Evolutionary conservation across 192 early-diverging fungal genomes (phyloP).

Genomic region (Umbelopsis isabellina): DNA sequence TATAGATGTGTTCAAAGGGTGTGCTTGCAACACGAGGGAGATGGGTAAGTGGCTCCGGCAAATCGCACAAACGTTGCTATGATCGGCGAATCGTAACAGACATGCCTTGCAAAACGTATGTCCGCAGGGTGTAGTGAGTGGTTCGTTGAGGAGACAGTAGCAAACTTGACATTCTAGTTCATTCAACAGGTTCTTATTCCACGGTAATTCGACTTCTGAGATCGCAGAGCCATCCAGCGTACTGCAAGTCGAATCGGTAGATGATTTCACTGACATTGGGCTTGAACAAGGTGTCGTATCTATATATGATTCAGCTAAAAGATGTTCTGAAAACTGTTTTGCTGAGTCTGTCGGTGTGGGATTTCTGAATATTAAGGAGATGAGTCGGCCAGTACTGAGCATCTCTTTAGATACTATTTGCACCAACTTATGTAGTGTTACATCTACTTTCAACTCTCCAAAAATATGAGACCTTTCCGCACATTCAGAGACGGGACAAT

Average conservation of each 20-base stretch:
- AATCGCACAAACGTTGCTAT: constrained; percentile 46
- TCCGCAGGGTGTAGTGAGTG: constrained; percentile 66
- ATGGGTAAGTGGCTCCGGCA: constrained; percentile 44
- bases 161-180: constrained; percentile 67
- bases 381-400: too few relatives aligned
- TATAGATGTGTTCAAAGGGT: constrained; percentile 41
- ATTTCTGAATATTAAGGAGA: background rate
- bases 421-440: constrained; percentile 19
- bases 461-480: constrained; percentile 19
- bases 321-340: background rate
- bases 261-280: background rate
- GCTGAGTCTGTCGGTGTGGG: background rate
- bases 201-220: background rate
- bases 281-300: constrained; percentile 21
- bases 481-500: constrained; percentile 34
- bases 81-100: constrained; percentile 58
- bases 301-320: background rate
- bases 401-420: background rate
- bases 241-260: background rate
- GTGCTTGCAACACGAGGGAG: constrained; percentile 40
- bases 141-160: constrained; percentile 51
- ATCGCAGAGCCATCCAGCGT: background rate
- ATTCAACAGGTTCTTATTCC: background rate
- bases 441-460: constrained; percentile 23
- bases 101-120: constrained; percentile 68